Evolutionary conservation across 2,329 filamentous ascomycete species (phyloP).

Genomic region (Pseudogymnoascus sp.): DNA sequence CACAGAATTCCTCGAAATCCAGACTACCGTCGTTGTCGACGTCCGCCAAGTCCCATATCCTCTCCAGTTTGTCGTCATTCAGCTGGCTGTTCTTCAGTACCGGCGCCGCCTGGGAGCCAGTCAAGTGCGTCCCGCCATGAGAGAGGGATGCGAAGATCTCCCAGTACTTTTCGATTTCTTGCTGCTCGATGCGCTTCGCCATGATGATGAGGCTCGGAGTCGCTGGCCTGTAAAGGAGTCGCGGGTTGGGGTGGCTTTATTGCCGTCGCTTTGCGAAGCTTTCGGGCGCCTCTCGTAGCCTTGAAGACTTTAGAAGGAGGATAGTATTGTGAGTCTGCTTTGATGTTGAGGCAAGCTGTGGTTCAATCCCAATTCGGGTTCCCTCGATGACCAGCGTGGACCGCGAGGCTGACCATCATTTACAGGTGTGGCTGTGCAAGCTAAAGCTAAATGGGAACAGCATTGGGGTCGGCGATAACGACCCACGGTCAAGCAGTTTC

Average conservation of each 20-base stretch:
- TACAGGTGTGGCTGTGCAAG: conserved; percentile 5
- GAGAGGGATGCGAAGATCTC: conserved; percentile 67
- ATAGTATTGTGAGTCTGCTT: not conserved
- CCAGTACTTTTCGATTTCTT: conserved; percentile 72
- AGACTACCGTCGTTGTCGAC: conserved; percentile 96
- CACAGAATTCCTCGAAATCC: conserved; percentile 99
- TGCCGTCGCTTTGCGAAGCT: not conserved
- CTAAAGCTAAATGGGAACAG: not conserved
- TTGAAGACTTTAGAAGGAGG: not conserved
- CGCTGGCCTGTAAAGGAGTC: not conserved
- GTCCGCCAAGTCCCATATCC: conserved; percentile 94
- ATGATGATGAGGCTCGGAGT: conserved; percentile 24
- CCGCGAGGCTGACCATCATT: conserved; percentile 7
- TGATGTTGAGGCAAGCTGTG: conserved; percentile 1
- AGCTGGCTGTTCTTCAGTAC: conserved; percentile 68
- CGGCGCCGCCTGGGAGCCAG: conserved; percentile 60
- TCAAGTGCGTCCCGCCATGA: conserved; percentile 56
- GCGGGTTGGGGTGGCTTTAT: not conserved
- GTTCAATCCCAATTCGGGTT: not conserved
- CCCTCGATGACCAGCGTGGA: not conserved
- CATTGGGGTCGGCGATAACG: not conserved
- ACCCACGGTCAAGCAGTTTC: not conserved
- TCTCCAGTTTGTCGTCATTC: conserved; percentile 79
- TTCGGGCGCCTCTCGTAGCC: not conserved
- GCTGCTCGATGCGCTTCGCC: conserved; percentile 56